phyloP scores from a whole-genome alignment of 805 yeast genomes.

The Starmerella tilneyi region DNA sequence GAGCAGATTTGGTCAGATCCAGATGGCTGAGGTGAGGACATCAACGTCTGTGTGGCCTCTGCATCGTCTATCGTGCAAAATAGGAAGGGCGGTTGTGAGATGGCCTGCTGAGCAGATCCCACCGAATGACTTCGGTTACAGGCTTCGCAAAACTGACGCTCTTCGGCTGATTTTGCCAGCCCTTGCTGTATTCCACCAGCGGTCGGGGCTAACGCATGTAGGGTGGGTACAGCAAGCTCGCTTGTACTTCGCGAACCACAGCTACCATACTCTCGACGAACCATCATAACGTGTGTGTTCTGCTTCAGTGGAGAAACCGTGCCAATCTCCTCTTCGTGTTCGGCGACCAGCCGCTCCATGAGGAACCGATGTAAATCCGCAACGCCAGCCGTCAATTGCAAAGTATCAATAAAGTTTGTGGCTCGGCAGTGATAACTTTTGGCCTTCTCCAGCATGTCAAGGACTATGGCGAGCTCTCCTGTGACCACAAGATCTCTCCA shows the following conservation, averaged over 20 bases:
- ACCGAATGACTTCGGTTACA: conserved; percentile 45
- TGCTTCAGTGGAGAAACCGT: not conserved
- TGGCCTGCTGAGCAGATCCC: conserved; percentile 39
- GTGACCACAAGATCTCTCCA: conserved; percentile 37
- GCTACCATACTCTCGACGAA: conserved; percentile 16
- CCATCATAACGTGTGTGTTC: not conserved
- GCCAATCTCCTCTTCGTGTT: conserved; percentile 14
- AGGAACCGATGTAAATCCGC: conserved; percentile 4
- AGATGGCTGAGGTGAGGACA: not conserved
- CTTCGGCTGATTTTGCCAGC: conserved; percentile 18
- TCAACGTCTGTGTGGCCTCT: not conserved
- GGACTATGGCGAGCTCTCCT: conserved; percentile 77
- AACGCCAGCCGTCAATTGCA: conserved; percentile 29
- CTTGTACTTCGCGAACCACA: conserved; percentile 19
- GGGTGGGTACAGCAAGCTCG: not conserved
- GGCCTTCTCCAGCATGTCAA: conserved; percentile 83
- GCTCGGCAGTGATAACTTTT: conserved; percentile 70
- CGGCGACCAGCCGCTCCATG: conserved; percentile 2
- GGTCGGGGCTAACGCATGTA: conserved; percentile 16
- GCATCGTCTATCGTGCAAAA: conserved; percentile 13
- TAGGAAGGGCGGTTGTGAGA: conserved; percentile 53
- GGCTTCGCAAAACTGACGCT: conserved; percentile 39
- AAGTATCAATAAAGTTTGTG: conserved; percentile 56
- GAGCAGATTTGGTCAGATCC: conserved; percentile 1
- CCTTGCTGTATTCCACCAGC: conserved; percentile 21